Base-by-base conservation (phyloP, 768 basidiomycete genomes). In the Coprinopsis sp. region DNA sequence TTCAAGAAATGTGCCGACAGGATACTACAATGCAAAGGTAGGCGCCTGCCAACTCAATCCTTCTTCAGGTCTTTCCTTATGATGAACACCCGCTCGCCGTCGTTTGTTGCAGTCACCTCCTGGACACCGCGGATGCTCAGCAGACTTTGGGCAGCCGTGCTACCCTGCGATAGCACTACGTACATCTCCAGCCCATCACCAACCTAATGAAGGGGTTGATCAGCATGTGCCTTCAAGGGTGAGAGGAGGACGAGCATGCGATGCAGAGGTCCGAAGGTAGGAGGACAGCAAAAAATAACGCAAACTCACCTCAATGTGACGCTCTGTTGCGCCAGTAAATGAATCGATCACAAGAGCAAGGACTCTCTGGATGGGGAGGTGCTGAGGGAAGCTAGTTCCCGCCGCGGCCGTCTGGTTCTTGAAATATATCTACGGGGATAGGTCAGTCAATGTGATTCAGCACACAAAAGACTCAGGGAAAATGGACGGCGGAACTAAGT, bases 151-250 rank as follows among this genome's bases (percentile, higher is more conserved):
- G 80, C 56, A 25, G 72, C 70, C 24, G 53, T 55, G 57, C 82
- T 80, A 33, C 76, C 85, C 58, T 76, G 79, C 27, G 88, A 80
- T 34, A 94, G 74, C 36, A 91, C 84, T 46, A 97, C 76, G 59
- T 85, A 95, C 52, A 95, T 88, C 62, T 98, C 93, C 28, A 98
- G 77, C 3, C 91, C 91, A 63, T 98, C 95, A 34, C 95, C 95
- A 52, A 99, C 94, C 88, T 91, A 55, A n/a, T 33, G 46, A 28
- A 50, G 21, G 21, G 49, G 45, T 51, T 46, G 34, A 43, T 49
- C 25, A 53, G 46, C 39, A 51, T 22, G 46, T 33, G 49, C 22
- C 49, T 34, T 23, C 39, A 40, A 29, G 37, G 42, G 24, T 38
- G 27, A 29, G 45, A 22, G 44, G 23, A 6, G 8, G 25, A 30